These are phyloP conservation scores for Gypsophila paniculata DNA, from an alignment of 179 eudicot species.

Conservation along the genomic window DNA sequence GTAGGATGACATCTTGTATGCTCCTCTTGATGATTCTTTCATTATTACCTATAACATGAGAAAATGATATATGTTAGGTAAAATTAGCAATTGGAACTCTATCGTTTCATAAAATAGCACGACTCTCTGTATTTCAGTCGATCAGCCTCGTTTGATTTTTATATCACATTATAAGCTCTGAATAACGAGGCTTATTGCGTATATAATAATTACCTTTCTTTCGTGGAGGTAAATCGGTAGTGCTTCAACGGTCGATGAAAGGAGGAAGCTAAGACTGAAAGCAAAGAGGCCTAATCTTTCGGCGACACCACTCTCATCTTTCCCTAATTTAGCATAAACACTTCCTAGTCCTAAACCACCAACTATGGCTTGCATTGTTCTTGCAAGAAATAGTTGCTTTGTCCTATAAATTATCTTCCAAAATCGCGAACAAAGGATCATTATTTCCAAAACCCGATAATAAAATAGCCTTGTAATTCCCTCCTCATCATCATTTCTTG, in stretches of 20 bases:
- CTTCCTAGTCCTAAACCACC: constrained; percentile 85
- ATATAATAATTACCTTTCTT: constrained; percentile 57
- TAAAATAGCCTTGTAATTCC: constrained; percentile 2
- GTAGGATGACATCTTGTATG: constrained; percentile 72
- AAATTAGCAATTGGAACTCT: too few species aligned
- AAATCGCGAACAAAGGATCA: constrained; percentile 56
- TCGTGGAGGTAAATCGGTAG: constrained; percentile 93
- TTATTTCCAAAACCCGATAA: constrained; percentile 39
- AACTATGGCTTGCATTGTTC: constrained; percentile 87
- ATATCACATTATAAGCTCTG: too few species aligned
- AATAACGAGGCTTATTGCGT: too few species aligned
- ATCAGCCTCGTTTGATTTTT: too few species aligned
- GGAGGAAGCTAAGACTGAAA: constrained; percentile 80
- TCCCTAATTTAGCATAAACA: constrained; percentile 57
- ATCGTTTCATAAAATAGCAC: too few species aligned
- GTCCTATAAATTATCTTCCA: constrained; percentile 86
- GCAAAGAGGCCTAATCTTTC: constrained; percentile 85
- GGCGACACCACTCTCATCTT: constrained; percentile 59
- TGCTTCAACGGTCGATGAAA: constrained; percentile 93
- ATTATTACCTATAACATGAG: constrained; percentile 42
- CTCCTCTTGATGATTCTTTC: constrained; percentile 81
- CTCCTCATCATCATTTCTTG: constrained; percentile 14
- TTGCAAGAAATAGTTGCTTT: constrained; percentile 79
- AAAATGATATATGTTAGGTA: too few species aligned
- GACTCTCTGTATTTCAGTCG: too few species aligned